A percentile compares a stretch with the other conserved stretches of the same genome.
These are phyloP conservation scores for Malassezia arunalokei DNA, from an alignment of 1,284 basidiomycete genomes.

Conservation along the genomic window DNA sequence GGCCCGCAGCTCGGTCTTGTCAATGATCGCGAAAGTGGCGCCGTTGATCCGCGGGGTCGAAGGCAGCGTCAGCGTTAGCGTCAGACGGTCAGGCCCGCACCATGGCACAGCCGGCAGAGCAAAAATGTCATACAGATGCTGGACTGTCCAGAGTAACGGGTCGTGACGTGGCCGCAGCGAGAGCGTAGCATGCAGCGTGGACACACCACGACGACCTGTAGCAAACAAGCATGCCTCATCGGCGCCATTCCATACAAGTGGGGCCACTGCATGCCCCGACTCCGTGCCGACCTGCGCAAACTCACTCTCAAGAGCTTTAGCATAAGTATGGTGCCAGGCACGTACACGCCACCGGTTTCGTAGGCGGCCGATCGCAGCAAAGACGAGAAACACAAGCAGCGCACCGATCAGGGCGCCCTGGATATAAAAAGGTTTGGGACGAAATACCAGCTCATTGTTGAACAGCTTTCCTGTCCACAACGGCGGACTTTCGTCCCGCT, in stretches of 20 bases:
- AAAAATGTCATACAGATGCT: conserved; percentile 24
- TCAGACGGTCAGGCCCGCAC: conserved; percentile 24
- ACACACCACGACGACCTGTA: conserved; percentile 34
- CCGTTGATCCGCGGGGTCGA: conserved; percentile 20
- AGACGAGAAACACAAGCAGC: conserved; percentile 3
- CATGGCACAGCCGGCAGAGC: conserved; percentile 20
- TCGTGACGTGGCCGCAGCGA: conserved; percentile 33
- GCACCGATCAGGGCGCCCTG: conserved; percentile 2
- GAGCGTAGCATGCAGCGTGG: conserved; percentile 29
- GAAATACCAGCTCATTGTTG: conserved; percentile 2
- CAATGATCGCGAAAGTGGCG: conserved; percentile 38
- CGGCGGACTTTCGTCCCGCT: neutral
- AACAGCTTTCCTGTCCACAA: conserved; percentile 3
- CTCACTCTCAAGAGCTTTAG: conserved; percentile 5
- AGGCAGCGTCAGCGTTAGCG: conserved; percentile 33
- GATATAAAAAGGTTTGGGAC: conserved; percentile 5
- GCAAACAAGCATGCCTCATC: conserved; percentile 37
- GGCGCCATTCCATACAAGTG: conserved; percentile 40
- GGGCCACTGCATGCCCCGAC: conserved; percentile 6
- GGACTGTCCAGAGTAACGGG: conserved; percentile 17
- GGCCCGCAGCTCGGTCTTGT: conserved; percentile 29
- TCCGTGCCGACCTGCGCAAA: conserved; percentile 21
- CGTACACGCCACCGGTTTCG: conserved; percentile 1
- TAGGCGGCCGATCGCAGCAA: neutral
- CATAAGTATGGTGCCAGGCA: neutral